These are phyloP conservation scores for Vanilla planifolia DNA, from an alignment of 106 monocot genomes.

Conservation along the genomic window DNA sequence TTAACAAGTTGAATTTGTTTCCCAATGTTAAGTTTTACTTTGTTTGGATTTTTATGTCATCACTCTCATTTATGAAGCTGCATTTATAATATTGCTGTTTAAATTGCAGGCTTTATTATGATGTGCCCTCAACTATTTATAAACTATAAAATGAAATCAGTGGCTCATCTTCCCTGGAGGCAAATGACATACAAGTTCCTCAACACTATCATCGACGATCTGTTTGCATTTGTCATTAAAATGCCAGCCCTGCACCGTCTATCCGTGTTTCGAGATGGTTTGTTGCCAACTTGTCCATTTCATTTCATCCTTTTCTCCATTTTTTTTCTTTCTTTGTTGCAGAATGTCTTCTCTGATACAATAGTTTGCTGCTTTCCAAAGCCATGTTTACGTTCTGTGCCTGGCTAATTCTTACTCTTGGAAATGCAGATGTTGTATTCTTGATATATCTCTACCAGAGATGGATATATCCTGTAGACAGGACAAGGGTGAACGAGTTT, in stretches of 20 bases:
- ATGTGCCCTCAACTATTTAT: slow-evolving; percentile 98
- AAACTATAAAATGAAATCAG: slow-evolving; percentile 92
- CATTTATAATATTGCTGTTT: neutral
- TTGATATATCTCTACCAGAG: slow-evolving; percentile 93
- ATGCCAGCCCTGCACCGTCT: slow-evolving; percentile 96
- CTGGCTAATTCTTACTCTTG: neutral
- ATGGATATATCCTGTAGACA: slow-evolving; percentile 92
- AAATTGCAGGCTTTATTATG: slow-evolving; percentile 84
- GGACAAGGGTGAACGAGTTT: slow-evolving; percentile 79
- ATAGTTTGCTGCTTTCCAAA: neutral
- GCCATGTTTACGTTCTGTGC: neutral
- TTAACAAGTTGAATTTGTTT: too few species aligned
- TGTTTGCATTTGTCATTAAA: slow-evolving; percentile 95
- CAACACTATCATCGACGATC: slow-evolving; percentile 92
- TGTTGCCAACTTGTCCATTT: slow-evolving; percentile 7
- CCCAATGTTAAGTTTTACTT: neutral
- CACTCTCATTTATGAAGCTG: neutral
- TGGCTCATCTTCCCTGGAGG: slow-evolving; percentile 96
- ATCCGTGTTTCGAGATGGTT: slow-evolving; percentile 94
- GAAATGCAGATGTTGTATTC: slow-evolving; percentile 82
- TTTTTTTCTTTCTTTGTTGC: neutral
- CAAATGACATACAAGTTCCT: slow-evolving; percentile 99
- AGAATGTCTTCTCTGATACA: too few species aligned
- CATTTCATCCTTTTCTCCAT: neutral
- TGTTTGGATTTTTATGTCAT: neutral